These are phyloP conservation scores for Fusarium concolor DNA, from an alignment of 2,329 filamentous ascomycete genomes.

Conservation along the genomic window DNA sequence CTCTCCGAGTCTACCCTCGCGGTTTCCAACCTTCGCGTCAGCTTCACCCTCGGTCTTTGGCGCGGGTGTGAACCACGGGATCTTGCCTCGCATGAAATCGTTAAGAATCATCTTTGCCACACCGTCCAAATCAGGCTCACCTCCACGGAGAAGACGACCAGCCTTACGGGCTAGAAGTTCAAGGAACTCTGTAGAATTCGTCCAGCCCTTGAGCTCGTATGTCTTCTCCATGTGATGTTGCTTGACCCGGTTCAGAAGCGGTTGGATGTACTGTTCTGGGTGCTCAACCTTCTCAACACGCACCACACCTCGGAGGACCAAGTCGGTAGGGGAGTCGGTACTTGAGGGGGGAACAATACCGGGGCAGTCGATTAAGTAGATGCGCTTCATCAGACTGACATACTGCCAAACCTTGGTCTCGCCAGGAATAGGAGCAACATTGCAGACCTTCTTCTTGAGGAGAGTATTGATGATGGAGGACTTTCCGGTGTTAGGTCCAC, in stretches of 20 bases:
- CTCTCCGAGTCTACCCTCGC: conserved; percentile 84
- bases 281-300: conserved; percentile 96
- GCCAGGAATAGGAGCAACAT: conserved; percentile 91
- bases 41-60: conserved; percentile 68
- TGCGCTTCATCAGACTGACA: conserved; percentile 93
- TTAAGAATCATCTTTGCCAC: conserved; percentile 98
- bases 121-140: conserved; percentile 94
- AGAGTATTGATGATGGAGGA: conserved; percentile 97
- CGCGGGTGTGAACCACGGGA: conserved; percentile 94
- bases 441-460: conserved; percentile 93
- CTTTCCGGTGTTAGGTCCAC: conserved; percentile 89
- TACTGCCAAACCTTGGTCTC: conserved; percentile 99
- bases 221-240: conserved; percentile 90
- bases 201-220: conserved; percentile 86
- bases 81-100: conserved; percentile 93
- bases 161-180: conserved; percentile 88
- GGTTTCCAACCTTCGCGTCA: conserved; percentile 69
- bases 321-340: conserved; percentile 85
- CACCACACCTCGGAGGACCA: conserved; percentile 90
- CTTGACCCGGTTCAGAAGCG: conserved; percentile 83
- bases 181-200: conserved; percentile 82
- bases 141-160: conserved; percentile 86
- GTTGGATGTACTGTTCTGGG: conserved; percentile 93
- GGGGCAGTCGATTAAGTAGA: conserved; percentile 92
- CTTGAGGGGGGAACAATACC: conserved; percentile 93